Evolutionary conservation across 2,329 filamentous ascomycete genomes (phyloP).

Genomic region (Diaporthe vaccinii): DNA sequence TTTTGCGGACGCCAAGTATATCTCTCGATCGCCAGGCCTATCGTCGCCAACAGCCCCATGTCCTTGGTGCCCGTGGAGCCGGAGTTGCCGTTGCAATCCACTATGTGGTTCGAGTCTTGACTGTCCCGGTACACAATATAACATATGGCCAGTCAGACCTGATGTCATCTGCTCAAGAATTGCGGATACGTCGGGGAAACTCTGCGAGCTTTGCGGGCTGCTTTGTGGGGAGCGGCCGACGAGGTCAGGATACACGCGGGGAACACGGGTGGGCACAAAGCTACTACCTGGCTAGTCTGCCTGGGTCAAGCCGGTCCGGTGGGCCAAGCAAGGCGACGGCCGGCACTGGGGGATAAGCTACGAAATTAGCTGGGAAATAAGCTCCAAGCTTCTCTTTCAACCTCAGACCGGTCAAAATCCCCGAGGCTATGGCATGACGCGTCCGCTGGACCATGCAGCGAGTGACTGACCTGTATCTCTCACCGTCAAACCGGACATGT

Average conservation of each 20-base stretch:
- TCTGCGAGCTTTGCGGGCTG: neutral
- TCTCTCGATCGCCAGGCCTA: neutral
- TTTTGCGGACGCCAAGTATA: constrained; percentile 3
- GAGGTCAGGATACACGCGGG: neutral
- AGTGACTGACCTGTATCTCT: neutral
- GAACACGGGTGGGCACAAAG: neutral
- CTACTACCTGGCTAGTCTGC: neutral
- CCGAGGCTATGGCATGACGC: neutral
- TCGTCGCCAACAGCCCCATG: neutral
- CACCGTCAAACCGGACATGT: neutral
- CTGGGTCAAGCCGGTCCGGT: neutral
- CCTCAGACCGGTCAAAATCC: neutral
- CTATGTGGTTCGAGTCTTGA: neutral
- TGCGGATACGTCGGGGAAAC: constrained; percentile 23
- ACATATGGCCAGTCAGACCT: neutral
- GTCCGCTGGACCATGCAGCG: neutral
- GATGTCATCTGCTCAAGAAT: constrained; percentile 11
- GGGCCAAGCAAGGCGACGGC: constrained; percentile 6
- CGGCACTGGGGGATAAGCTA: neutral
- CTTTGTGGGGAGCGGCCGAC: constrained; percentile 10
- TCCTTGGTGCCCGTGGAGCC: neutral
- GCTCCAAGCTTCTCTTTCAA: neutral
- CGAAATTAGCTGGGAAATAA: constrained; percentile 16
- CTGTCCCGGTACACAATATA: neutral
- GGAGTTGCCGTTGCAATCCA: constrained; percentile 18